Percentiles rank a stretch among this genome's conserved stretches.
phyloP scores from a whole-genome alignment of 1,284 basidiomycete genomes.

The Cryptococcus neoformans region DNA sequence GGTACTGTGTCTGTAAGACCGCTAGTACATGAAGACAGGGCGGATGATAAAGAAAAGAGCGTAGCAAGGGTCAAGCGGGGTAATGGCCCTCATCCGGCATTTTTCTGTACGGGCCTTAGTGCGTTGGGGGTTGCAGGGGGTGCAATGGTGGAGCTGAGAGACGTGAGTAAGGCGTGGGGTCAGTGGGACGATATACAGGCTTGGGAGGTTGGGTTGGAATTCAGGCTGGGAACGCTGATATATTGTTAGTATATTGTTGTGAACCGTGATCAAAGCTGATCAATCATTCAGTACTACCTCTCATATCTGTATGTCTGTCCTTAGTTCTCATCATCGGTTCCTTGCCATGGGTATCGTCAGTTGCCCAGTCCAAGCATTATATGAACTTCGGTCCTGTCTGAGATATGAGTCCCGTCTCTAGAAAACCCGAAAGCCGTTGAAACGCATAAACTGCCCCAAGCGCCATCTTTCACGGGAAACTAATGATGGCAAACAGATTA shows the following conservation, averaged over 20 bases:
- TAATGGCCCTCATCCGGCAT: constrained; percentile 6
- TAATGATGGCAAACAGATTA: too few species aligned
- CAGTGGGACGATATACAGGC: constrained; percentile 11
- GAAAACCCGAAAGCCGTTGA: too few species aligned
- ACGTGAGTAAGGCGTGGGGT: constrained; percentile 6
- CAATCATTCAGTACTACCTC: constrained; percentile 1
- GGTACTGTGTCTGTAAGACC: neutral
- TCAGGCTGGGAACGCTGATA: constrained; percentile 7
- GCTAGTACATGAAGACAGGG: neutral
- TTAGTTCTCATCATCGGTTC: constrained; percentile 3
- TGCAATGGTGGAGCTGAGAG: constrained; percentile 3
- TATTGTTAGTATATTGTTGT: constrained; percentile 12
- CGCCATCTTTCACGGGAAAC: too few species aligned
- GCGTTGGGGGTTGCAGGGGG: constrained; percentile 7
- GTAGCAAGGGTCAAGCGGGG: neutral
- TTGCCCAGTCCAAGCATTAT: neutral
- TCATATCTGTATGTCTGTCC: constrained; percentile 8
- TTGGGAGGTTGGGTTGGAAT: constrained; percentile 9
- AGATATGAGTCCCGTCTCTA: too few species aligned
- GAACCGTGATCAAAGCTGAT: neutral
- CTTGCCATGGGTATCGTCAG: neutral
- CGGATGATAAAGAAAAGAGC: neutral
- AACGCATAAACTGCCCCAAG: too few species aligned
- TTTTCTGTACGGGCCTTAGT: constrained; percentile 5
- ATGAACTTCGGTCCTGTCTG: too few species aligned